A percentile compares a stretch with the other conserved stretches of the same genome.
These are phyloP conservation scores for Pseudocercospora fuligena DNA, from an alignment of 2,329 filamentous ascomycete species.

Conservation along the genomic window DNA sequence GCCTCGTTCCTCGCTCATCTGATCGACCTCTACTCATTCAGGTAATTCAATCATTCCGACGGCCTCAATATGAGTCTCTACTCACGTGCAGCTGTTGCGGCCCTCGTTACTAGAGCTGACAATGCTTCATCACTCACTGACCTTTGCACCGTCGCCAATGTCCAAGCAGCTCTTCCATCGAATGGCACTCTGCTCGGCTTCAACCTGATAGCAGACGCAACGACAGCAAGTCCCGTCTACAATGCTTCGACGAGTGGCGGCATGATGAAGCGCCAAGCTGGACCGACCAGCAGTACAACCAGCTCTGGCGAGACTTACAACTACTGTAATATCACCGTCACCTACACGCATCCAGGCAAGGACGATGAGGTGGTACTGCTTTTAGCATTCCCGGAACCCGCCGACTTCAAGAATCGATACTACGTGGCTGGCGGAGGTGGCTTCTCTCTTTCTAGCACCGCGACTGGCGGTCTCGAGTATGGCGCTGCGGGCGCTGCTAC, in stretches of 20 bases:
- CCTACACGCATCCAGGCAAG: slow-evolving; percentile 26
- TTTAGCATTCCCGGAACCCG: slow-evolving; percentile 46
- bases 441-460: slow-evolving; percentile 39
- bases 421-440: slow-evolving; percentile 55
- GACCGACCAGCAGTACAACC: slow-evolving; percentile 47
- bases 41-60: neutral
- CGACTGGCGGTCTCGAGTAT: slow-evolving; percentile 49
- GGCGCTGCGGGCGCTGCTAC: slow-evolving; percentile 56
- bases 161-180: slow-evolving; percentile 22
- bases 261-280: slow-evolving; percentile 40
- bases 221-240: slow-evolving; percentile 45
- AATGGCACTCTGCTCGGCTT: slow-evolving; percentile 31
- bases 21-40: neutral
- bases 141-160: slow-evolving; percentile 28
- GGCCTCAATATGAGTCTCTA: neutral
- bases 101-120: neutral
- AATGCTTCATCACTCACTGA: slow-evolving; percentile 25
- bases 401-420: slow-evolving; percentile 53
- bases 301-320: slow-evolving; percentile 39
- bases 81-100: neutral
- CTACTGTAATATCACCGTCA: slow-evolving; percentile 29
- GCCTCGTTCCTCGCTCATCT: neutral
- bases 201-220: slow-evolving; percentile 48
- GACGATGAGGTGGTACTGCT: slow-evolving; percentile 36
- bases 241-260: slow-evolving; percentile 39